Evolutionary conservation across 768 basidiomycete species (phyloP), one percentile per base, ranked within the genome.

Genomic region (Pleurotus sapidus): DNA sequence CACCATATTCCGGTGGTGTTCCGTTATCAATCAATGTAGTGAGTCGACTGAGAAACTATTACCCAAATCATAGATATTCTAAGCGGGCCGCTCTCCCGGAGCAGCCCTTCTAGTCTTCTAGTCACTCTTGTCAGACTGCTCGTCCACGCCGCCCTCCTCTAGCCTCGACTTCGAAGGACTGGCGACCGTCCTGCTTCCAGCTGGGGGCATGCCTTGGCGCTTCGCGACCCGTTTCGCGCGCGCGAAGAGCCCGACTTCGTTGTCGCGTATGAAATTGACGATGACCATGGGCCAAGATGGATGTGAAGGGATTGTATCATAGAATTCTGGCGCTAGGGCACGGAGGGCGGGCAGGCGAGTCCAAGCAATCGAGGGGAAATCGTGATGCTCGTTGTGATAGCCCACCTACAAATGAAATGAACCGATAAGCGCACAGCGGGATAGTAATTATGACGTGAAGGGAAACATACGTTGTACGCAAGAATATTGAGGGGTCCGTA

Each of bases 361-460:
- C 97, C 97, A 99, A 1, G 97, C 83, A 1, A 99, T 73, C 11
- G 94, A 94, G 6, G 97, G 95, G 73, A 99, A 98, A 73, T 99
- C 97, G 73, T 99, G 97, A 72, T 99, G 97, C 66, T 98, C 97
- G 71, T 99, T 98, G 70, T 99, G 97, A 68, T 98, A 98, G 39
- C 97, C 97, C 63, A 98, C 93, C 92, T 94, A 61, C 17, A 56
- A 45, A 18, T 40, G 23, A 65, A 15, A 23, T 23, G n/a, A 56
- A 49, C 5, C 40, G 53, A 25, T 39, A 25, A 56, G 11, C 30
- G 30, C 11, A 34, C 30, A 34, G 64, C 46, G 57, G 56, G 59
- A 40, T 14, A 30, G 18, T 51, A 49, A 25, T 14, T 20, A 15
- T 42, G 46, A 30, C 0, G 9, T 11, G 40, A 38, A 37, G 55